phyloP scores from a whole-genome alignment of 78 protist species.

The Speleostelium caveatum region DNA sequence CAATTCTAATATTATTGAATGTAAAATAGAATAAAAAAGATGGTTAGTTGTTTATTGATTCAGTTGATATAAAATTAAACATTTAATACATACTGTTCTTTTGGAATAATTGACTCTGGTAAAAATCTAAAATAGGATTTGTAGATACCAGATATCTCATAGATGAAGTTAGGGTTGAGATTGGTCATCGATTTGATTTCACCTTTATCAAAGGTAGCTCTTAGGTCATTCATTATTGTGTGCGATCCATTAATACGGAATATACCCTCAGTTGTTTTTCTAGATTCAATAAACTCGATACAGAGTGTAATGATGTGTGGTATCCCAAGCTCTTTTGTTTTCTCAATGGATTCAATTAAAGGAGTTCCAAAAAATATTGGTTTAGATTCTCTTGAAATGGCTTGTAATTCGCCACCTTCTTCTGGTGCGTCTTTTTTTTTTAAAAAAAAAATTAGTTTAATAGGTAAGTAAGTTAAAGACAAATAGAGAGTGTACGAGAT shows the following conservation, averaged over 20 bases:
- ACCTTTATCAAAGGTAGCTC: conserved; percentile 35
- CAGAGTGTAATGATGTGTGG: conserved; percentile 50
- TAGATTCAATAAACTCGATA: conserved; percentile 21
- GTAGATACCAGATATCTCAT: conserved; percentile 40
- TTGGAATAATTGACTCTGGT: conserved; percentile 58
- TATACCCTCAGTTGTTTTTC: conserved; percentile 24
- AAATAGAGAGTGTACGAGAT: too few relatives aligned
- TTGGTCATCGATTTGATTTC: conserved; percentile 13
- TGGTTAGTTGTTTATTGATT: too few relatives aligned
- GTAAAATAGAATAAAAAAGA: neutral
- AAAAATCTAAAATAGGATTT: conserved; percentile 47
- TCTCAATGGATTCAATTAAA: conserved; percentile 24
- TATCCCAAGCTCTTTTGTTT: conserved; percentile 11
- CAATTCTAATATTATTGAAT: neutral
- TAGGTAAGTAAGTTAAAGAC: too few relatives aligned
- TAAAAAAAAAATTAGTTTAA: too few relatives aligned
- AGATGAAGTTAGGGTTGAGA: neutral
- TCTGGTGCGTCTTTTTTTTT: conserved; percentile 36
- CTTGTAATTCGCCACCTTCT: conserved; percentile 12
- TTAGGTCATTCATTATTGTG: conserved; percentile 22
- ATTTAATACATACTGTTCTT: conserved; percentile 19
- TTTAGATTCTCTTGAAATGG: conserved; percentile 11
- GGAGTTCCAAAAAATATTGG: conserved; percentile 26
- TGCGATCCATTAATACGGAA: conserved; percentile 58
- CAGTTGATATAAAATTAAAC: too few relatives aligned